A percentile compares a stretch with the other conserved stretches of the same genome.
Evolutionary conservation across 2,329 filamentous ascomycete genomes (phyloP).

Genomic region (Aureobasidium pullulans): DNA sequence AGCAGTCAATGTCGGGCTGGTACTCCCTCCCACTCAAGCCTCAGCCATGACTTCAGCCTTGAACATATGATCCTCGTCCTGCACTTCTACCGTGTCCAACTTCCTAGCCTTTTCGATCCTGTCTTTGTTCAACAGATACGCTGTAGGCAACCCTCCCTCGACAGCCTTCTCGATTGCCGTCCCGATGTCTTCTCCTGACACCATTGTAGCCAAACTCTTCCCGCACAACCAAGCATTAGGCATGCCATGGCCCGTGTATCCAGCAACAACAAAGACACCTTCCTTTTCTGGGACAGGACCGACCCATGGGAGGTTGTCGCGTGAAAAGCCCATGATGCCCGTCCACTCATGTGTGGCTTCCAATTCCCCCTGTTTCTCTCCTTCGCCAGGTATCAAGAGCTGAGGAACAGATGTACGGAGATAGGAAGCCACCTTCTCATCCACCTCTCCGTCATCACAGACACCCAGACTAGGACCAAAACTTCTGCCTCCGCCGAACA

Average conservation of each 20-base stretch:
- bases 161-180: constrained; percentile 16
- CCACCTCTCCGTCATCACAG: constrained; percentile 53
- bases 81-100: constrained; percentile 21
- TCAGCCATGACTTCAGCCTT: constrained; percentile 1
- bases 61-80: constrained; percentile 13
- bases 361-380: constrained; percentile 30
- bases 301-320: constrained; percentile 64
- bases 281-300: constrained; percentile 52
- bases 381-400: constrained; percentile 23
- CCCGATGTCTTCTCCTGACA: constrained; percentile 32
- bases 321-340: constrained; percentile 70
- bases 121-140: constrained; percentile 22
- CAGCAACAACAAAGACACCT: constrained; percentile 25
- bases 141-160: constrained; percentile 21
- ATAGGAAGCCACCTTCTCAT: constrained; percentile 49
- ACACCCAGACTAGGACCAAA: constrained; percentile 50
- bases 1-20: too few species aligned
- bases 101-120: constrained; percentile 22
- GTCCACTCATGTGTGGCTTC: constrained; percentile 55
- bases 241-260: constrained; percentile 62
- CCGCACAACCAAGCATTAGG: constrained; percentile 62
- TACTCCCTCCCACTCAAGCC: background rate
- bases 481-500: constrained; percentile 63
- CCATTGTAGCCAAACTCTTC: constrained; percentile 55
- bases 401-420: constrained; percentile 41